A percentile compares a stretch with the other conserved stretches of the same genome.
Evolutionary conservation across 139 green algal genomes (phyloP).

Genomic region (Edaphochlamys debaryana): DNA sequence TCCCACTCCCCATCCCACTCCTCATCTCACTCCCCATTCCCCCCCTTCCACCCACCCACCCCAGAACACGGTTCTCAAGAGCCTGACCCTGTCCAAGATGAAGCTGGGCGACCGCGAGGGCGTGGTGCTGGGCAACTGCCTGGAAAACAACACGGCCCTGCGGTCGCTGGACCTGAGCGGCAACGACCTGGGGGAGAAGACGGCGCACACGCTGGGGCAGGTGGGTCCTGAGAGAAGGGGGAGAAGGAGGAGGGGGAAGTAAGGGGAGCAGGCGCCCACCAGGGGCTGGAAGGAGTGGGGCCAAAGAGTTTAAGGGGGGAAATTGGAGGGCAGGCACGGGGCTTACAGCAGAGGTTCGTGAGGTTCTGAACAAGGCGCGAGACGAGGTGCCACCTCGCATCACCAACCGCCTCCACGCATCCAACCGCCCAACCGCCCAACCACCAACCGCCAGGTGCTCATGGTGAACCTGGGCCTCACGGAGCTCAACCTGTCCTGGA

Average conservation of each 20-base stretch:
- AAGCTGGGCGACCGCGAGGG: constrained; percentile 54
- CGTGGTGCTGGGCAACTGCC: constrained; percentile 32
- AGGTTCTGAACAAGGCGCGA: too few species aligned
- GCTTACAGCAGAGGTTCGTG: too few species aligned
- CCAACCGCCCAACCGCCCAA: too few species aligned
- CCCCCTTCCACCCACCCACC: not conserved
- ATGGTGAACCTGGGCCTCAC: constrained; percentile 51
- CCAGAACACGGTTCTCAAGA: constrained; percentile 27
- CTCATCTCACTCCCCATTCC: too few species aligned
- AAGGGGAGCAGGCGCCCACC: too few species aligned
- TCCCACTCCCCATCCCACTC: not conserved
- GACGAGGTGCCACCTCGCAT: too few species aligned
- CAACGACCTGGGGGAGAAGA: constrained; percentile 64
- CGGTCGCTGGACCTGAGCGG: constrained; percentile 55
- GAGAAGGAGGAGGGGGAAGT: not conserved
- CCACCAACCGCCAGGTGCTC: constrained; percentile 32
- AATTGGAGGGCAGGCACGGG: too few species aligned
- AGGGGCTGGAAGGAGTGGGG: too few species aligned
- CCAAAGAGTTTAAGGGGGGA: too few species aligned
- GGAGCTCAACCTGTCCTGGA: constrained; percentile 63
- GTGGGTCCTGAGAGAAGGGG: not conserved
- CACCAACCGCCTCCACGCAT: too few species aligned
- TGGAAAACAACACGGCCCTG: constrained; percentile 63
- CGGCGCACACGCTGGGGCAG: constrained; percentile 43
- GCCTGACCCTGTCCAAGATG: constrained; percentile 56